Percentiles rank a stretch among this genome's conserved stretches.
phyloP scores from a whole-genome alignment of 768 basidiomycete species.

The Amylocystis lapponica region DNA sequence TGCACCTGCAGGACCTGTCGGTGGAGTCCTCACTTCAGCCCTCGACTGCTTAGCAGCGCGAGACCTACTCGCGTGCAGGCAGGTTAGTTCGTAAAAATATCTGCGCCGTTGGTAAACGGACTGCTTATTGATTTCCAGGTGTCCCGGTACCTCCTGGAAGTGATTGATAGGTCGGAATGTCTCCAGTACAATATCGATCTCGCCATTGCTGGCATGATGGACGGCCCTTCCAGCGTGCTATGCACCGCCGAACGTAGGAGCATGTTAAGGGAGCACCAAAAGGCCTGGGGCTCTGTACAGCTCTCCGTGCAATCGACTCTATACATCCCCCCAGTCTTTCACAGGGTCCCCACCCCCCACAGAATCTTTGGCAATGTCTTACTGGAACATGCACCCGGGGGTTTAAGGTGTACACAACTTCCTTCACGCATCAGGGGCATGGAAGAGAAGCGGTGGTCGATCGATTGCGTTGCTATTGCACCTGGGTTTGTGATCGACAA shows the following conservation, averaged over 20 bases:
- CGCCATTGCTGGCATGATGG: slow-evolving; percentile 35
- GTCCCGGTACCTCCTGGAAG: too few relatives aligned
- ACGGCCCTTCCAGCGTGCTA: slow-evolving; percentile 29
- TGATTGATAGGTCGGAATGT: too few relatives aligned
- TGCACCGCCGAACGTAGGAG: slow-evolving; percentile 31
- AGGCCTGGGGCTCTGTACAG: slow-evolving; percentile 15
- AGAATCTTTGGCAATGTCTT: slow-evolving; percentile 56
- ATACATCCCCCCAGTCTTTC: too few relatives aligned
- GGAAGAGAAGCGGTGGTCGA: slow-evolving; percentile 38
- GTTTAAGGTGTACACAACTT: slow-evolving; percentile 40
- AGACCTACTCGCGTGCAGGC: too few relatives aligned
- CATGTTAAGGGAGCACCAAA: slow-evolving; percentile 26
- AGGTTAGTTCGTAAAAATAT: too few relatives aligned
- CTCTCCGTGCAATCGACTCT: slow-evolving; percentile 22
- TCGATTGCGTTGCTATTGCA: too few relatives aligned
- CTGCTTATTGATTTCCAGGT: too few relatives aligned
- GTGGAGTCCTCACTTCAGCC: too few relatives aligned
- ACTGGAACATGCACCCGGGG: slow-evolving; percentile 31
- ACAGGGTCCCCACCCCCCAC: too few relatives aligned
- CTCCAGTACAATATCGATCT: slow-evolving; percentile 27
- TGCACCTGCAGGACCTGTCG: too few relatives aligned
- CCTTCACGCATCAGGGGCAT: slow-evolving; percentile 47
- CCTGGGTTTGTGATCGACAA: slow-evolving; percentile 39
- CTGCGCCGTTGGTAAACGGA: too few relatives aligned
- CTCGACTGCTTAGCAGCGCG: too few relatives aligned